Evolutionary conservation across 306 rosid genomes (phyloP), one percentile per base, ranked within the genome.

Genomic region (Pterocarpus santalinus): DNA sequence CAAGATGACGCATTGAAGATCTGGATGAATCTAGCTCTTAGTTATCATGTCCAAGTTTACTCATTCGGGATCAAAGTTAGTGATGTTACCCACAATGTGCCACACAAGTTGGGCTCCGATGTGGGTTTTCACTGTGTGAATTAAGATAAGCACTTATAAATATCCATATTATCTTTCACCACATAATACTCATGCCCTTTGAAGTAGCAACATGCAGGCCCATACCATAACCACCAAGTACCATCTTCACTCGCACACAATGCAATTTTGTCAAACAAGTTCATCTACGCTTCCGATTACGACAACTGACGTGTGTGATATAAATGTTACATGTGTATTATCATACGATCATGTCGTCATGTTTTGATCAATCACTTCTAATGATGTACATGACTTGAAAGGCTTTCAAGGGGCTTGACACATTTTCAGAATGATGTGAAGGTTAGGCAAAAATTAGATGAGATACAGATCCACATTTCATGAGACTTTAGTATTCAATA

Each of bases 31-130:
- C 28, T 22, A 22, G 28, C 28, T 22, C 28, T 39, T 2, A 7
- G 47, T 13, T 68, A 69, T 69, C 75, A 34, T 16, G 71, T 15
- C 70, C 75, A 75, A 70, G 17, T 41, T 69, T 33, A 32, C 68
- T 33, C 10, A 32, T 2, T 41, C 41, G 68, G 33, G 65, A 62
- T 69, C 81, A 69, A 79, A 68, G 65, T 5, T 16, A 51, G 12
- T 14, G 69, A 68, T 74, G 53, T 53, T 68, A 63, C 22, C 60
- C 38, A 63, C 9, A 43, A 75, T 32, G 35, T 43, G 17, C 5
- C 30, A 7, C 30, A 7, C 15, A 16, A 34, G 2, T 32, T 76
- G 74, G 43, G 65, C 15, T 51, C 53, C 5, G 12, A 28, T 6
- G 14, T 13, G 60, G 67, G 41, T 1, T 17, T 51, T 53, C 53